Base-by-base conservation (phyloP, 768 basidiomycete genomes). In the Phylloporus sp. region DNA sequence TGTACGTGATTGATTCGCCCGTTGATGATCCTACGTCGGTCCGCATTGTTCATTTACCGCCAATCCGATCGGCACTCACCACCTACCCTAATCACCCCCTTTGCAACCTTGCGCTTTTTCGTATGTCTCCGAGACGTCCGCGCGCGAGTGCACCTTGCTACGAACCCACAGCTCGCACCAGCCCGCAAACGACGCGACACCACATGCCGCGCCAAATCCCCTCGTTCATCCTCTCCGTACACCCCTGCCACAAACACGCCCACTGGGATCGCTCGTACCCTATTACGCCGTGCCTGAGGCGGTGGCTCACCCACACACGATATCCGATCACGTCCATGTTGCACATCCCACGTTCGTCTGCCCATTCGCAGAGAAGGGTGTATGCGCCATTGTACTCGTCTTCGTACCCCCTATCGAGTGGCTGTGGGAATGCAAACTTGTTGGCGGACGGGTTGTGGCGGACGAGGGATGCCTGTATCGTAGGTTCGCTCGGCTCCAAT, bases 81-180 rank as follows among this genome's bases (percentile, higher is more conserved):
- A 42, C 18, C 34, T 41, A 22, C 39, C 34, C 13, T 28, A 34
- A 39, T 55, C 49, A 4, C 29, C 34, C 40, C 54, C 10, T 63
- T 62, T n/a, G 54, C 52, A 24, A 24, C 49, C 47, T 63, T 59
- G 44, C 61, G 65, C 31, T 61, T 62, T 32, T 42, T 61, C 9
- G 53, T 27, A 32, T 65, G 63, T 33, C 61, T 60, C 24, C 48
- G 46, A 4, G 61, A 60, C 63, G 38, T 62, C 61, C 18, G 31
- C 40, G 5, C 63, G 55, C 24, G 61, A 63, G 41, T 65, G 58
- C 31, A 49, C 36, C 51, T 58, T 65, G 42, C 44, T 52, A 17
- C 61, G 65, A 39, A 45, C 20, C 38, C 49, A 48, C 61, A 63
- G 8, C 51, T 48, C 21, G 51, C 49, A 3, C 58, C 55, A 8